Conservation (phyloP, 768 basidiomycete genomes). For the Cantharellus cinnabarinus region DNA sequence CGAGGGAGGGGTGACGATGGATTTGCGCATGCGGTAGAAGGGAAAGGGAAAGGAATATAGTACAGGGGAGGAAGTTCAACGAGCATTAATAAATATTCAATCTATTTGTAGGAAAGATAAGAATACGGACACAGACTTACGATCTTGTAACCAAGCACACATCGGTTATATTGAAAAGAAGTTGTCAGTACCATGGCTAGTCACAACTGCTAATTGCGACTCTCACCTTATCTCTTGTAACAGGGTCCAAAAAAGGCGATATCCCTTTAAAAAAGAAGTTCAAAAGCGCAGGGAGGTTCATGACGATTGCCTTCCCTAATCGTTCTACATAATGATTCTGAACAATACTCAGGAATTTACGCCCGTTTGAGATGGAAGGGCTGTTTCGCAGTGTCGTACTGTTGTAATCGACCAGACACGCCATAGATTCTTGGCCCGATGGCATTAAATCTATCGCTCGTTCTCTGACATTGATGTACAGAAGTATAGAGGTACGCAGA, state of each 20-base stretch:
- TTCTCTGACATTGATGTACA: slow-evolving; percentile 29
- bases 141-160: not conserved
- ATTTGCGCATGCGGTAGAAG: too few relatives aligned
- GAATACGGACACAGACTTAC: not conserved
- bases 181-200: too few relatives aligned
- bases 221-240: slow-evolving; percentile 67
- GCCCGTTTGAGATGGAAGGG: slow-evolving; percentile 61
- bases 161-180: not conserved
- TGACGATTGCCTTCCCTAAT: slow-evolving; percentile 63
- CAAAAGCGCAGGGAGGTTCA: slow-evolving; percentile 57
- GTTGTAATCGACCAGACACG: slow-evolving; percentile 74
- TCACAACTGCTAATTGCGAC: not conserved
- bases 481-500: slow-evolving; percentile 4
- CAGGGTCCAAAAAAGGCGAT: slow-evolving; percentile 68
- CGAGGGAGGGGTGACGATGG: too few relatives aligned
- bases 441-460: slow-evolving; percentile 83
- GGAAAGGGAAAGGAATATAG: too few relatives aligned
- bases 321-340: slow-evolving; percentile 84
- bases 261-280: slow-evolving; percentile 71
- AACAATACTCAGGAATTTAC: slow-evolving; percentile 58
- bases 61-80: too few relatives aligned
- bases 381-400: slow-evolving; percentile 63
- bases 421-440: slow-evolving; percentile 58
- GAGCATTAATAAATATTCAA: not conserved
- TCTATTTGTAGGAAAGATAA: not conserved